Base-by-base conservation (phyloP, 1,139 yeast genomes). In the Trichomonascaceae sp. region DNA sequence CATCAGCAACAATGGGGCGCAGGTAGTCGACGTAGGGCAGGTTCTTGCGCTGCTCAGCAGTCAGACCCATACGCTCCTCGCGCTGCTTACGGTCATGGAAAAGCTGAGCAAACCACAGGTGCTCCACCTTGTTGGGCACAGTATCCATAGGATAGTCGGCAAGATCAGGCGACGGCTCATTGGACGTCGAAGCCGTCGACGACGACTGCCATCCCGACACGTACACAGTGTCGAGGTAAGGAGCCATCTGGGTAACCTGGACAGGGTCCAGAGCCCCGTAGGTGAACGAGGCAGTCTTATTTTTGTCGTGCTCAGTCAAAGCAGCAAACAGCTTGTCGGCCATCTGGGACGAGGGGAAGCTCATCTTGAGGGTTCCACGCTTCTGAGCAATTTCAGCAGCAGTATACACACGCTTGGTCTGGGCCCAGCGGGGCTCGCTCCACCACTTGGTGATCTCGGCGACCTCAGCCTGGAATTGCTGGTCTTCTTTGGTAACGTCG, bases 121-220 rank as follows among this genome's bases (percentile, higher is more conserved):
- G 96, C 62, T 89, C 93, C 46, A 85, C 96, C 71, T 89, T 89
- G 69, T 87, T 87, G 54, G 98, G 98, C 41, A 89, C 98, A 28
- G 98, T 89, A 63, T 89, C 96, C 80, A 79, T 80, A 37, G 97
- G 97, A 63, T 89, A 89, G 62, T 89, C 98, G 40, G 97, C 98
- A 56, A 89, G 72, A 69, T 89, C 98, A 40, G 97, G 97, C 28
- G 93, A 82, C 32, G 97, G 97, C 64, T 87, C 97, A 59, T 89
- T 87, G 28, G 95, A 81, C 32, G 95, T 81, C 17, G 96, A 87
- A 37, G 97, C 96, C 34, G 96, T 87, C 25, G 96, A 84, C 35
- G 96, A 85, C 60, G 94, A 85, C 65, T 89, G 97, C 98, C 98
- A 87, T 39, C 98, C 98, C 32, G 94, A 80, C 46, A 87, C 93